Evolutionary conservation across 2,329 filamentous ascomycete genomes (phyloP), one percentile per base, ranked within the genome.

Genomic region (Fusarium domesticum): DNA sequence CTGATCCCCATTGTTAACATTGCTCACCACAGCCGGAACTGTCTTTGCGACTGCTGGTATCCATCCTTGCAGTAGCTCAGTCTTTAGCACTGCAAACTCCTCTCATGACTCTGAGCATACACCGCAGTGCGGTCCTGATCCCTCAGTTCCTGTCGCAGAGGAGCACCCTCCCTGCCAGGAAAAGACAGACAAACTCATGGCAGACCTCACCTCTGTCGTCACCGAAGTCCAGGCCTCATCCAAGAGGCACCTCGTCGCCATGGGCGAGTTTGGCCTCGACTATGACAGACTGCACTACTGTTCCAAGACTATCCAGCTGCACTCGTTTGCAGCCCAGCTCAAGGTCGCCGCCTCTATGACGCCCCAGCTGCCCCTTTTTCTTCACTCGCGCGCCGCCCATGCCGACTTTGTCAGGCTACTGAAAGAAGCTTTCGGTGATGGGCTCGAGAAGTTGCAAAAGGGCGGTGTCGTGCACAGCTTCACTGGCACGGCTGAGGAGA

Each of bases 201-300:
- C 68, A 1, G 75, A 80, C 20, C 76, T 97, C n/a, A 75, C 76
- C 35, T 62, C 70, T 6, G 72, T 96, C 3, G 80, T 91, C 4
- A 61, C 77, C 2, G 69, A 80, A 28, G 78, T 81, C 1, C 81
- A 80, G 15, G 51, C 67, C 3, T 64, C 67, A 6, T 65, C 79
- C 0, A 51, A 56, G 30, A 48, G 58, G 32, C 53, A 56, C 30
- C 76, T 87, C 32, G 84, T 89, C 1, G 92, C 93, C 6, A 90
- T 96, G 64, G 93, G 93, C 37, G 93, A 98, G 68, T 89, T 98
- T 50, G 93, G 93, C 2, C 84, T 98, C 4, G 93, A 98, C 70
- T 98, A 97, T 64, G 93, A 98, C 70, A 83, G 93, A 2, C 72
- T 98, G 28, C 87, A 89, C 59, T 84, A 91, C 59, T 90, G 87